Evolutionary conservation across 2,329 filamentous ascomycete genomes (phyloP).

Genomic region (Curvularia sp.): DNA sequence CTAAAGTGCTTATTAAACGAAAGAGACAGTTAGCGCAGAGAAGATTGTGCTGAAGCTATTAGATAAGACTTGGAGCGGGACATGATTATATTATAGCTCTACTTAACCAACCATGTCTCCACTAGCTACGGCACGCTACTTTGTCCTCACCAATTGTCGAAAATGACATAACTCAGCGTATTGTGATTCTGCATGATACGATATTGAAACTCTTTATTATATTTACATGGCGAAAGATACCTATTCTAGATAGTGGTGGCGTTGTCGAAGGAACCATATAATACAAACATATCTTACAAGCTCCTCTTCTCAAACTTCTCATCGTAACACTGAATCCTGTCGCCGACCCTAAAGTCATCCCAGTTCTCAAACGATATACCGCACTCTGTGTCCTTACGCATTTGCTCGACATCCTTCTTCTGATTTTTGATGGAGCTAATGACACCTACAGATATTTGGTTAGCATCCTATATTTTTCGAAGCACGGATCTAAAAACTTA

Average conservation of each 20-base stretch:
- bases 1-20: no score
- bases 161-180: background rate
- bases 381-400: conserved; percentile 93
- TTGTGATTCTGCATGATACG: background rate
- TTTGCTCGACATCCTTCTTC: conserved; percentile 89
- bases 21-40: no score
- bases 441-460: conserved; percentile 62
- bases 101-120: no score
- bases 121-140: no score
- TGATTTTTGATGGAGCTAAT: conserved; percentile 85
- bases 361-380: conserved; percentile 85
- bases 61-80: no score
- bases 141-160: no score
- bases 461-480: background rate
- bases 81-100: no score
- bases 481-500: conserved; percentile 57
- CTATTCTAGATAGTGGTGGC: background rate
- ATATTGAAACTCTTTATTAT: background rate
- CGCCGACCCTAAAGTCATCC: conserved; percentile 78
- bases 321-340: conserved; percentile 88
- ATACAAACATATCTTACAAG: conserved; percentile 44
- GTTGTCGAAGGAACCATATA: background rate
- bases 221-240: background rate
- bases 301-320: conserved; percentile 75
- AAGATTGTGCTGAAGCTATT: no score